Percentiles rank a stretch among this genome's conserved stretches.
phyloP scores from a whole-genome alignment of 768 basidiomycete genomes.

The Rhizopogon vulgaris region DNA sequence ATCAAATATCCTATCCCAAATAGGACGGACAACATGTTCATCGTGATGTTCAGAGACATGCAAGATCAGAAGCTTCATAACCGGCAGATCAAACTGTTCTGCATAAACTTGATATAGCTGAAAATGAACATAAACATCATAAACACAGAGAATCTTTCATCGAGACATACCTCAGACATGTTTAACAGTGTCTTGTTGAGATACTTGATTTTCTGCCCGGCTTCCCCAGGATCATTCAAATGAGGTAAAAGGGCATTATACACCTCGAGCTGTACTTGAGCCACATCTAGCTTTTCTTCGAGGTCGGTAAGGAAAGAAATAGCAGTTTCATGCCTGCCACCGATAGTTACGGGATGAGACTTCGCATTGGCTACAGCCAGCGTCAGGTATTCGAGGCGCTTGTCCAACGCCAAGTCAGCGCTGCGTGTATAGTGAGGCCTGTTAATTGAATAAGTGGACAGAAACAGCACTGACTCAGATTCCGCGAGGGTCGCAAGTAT shows the following conservation, averaged over 20 bases:
- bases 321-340: conserved; percentile 79
- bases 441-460: background rate
- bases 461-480: conserved; percentile 54
- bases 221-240: conserved; percentile 52
- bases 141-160: background rate
- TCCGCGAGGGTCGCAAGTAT: conserved; percentile 81
- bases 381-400: conserved; percentile 86
- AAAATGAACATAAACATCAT: conserved; percentile 6
- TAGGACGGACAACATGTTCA: conserved; percentile 69
- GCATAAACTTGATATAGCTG: conserved; percentile 89
- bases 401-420: conserved; percentile 61
- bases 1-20: conserved; percentile 86
- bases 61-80: conserved; percentile 83
- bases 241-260: conserved; percentile 62
- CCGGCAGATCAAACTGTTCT: conserved; percentile 75
- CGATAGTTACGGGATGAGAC: conserved; percentile 78
- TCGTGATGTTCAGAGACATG: conserved; percentile 93
- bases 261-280: conserved; percentile 93
- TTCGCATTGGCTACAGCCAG: conserved; percentile 95
- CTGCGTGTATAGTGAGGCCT: conserved; percentile 29
- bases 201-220: conserved; percentile 56
- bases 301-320: conserved; percentile 92
- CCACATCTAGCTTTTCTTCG: conserved; percentile 95
- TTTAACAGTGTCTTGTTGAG: conserved; percentile 60
- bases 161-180: conserved; percentile 70